Base-by-base conservation (phyloP, 768 basidiomycete species). In the Leccinum boreale region DNA sequence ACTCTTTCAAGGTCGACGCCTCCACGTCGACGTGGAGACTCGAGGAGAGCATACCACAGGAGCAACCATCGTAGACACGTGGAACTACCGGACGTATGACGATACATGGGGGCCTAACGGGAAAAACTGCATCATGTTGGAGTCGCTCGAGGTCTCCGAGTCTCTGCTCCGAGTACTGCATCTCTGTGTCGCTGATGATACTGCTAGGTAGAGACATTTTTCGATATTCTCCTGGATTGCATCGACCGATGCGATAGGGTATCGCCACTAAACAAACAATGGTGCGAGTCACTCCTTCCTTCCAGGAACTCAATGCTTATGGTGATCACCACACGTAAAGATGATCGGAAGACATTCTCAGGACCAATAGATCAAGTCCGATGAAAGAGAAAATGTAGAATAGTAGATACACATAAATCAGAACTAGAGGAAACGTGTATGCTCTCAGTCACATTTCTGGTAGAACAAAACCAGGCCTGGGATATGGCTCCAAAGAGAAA, bases 21-120 rank as follows among this genome's bases (percentile, higher is more conserved):
- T 86, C 67, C 79, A 88, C 47, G 92, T 94, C 0, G 93, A 95
- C 60, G 80, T 91, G n/a, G 93, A 95, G 63, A 77, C 89, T 17
- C 78, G 75, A 6, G 89, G 89, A 3, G 72, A 74, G 17, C 83
- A 87, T 59, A 82, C 87, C 2, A 73, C 77, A 12, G 93, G 92
- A 6, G 87, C 92, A 66, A 94, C 93, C 0, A 80, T 91, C 3
- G 89, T 92, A 2, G 91, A 95, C 63, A 64, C 91, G 3, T 92
- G 84, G 82, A 76, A 81, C 57, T 90, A 87, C 71, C 73, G 70
- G 15, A 51, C 70, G 8, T 83, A 79, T 60, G 84, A 89, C 60
- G 73, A 85, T 62, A 78, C 79, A 0, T 95, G 92, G 92, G 90
- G 91, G 0, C 65, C 76, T 3, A 71, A 72, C 15, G 89, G 90